A percentile compares a stretch with the other conserved stretches of the same genome.
These are phyloP conservation scores for Tulasnella sp. DNA, from an alignment of 768 basidiomycete species.

Conservation along the genomic window DNA sequence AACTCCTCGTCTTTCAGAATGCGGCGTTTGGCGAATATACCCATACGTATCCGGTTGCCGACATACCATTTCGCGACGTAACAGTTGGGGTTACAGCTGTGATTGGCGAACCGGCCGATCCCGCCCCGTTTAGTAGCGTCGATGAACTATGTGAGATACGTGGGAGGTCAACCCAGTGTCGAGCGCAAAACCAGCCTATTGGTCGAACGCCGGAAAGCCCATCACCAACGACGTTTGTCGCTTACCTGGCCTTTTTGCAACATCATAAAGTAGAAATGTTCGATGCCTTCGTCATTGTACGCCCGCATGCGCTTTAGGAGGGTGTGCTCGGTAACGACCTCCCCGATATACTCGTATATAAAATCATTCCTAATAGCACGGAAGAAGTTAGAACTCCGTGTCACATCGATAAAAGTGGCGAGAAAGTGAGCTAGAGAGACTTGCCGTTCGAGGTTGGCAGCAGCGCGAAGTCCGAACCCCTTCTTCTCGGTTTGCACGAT, in stretches of 20 bases:
- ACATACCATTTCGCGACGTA: slow-evolving; percentile 98
- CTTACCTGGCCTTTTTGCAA: slow-evolving; percentile 91
- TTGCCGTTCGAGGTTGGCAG: slow-evolving; percentile 28
- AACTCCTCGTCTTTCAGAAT: slow-evolving; percentile 75
- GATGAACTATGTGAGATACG: slow-evolving; percentile 73
- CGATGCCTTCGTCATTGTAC: slow-evolving; percentile 85
- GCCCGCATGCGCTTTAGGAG: slow-evolving; percentile 91
- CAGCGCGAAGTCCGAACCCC: slow-evolving; percentile 84
- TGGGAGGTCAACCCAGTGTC: neutral
- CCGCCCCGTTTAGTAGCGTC: slow-evolving; percentile 96
- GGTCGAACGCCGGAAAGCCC: too few species aligned
- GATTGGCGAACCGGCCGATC: slow-evolving; percentile 94
- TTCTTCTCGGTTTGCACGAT: slow-evolving; percentile 93
- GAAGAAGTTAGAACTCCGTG: neutral
- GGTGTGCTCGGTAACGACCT: slow-evolving; percentile 75
- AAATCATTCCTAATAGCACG: slow-evolving; percentile 58
- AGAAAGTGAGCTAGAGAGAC: slow-evolving; percentile 21
- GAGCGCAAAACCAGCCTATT: neutral
- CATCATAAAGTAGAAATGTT: slow-evolving; percentile 99
- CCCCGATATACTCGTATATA: slow-evolving; percentile 96
- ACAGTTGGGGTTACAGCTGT: slow-evolving; percentile 95
- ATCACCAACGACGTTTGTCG: neutral
- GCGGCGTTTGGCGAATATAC: slow-evolving; percentile 82
- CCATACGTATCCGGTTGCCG: slow-evolving; percentile 83
- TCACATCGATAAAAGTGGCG: slow-evolving; percentile 1